Evolutionary conservation across 202 grass and related monocot genomes (phyloP).

Genomic region (Hordeum pubiflorum): DNA sequence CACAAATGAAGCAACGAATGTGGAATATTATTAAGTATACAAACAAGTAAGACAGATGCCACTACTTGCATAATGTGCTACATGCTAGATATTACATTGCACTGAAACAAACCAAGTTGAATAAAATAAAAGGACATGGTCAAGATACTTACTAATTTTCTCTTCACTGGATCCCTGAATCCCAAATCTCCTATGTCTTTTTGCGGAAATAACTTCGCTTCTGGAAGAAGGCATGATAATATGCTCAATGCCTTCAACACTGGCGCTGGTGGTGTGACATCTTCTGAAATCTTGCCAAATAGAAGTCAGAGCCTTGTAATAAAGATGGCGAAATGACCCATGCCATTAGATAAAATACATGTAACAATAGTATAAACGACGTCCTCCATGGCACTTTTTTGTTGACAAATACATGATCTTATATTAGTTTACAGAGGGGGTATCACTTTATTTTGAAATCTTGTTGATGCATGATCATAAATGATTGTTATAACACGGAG

Average conservation of each 20-base stretch:
- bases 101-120: constrained; percentile 12
- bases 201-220: constrained; percentile 86
- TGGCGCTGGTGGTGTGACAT: constrained; percentile 73
- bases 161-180: constrained; percentile 83
- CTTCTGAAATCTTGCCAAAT: constrained; percentile 91
- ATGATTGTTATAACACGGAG: background rate
- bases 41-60: background rate
- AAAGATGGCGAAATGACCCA: constrained; percentile 20
- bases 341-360: background rate
- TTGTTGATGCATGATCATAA: background rate
- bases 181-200: constrained; percentile 92
- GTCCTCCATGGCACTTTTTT: background rate
- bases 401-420: background rate
- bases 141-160: constrained; percentile 66
- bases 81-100: constrained; percentile 12
- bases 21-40: background rate
- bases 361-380: background rate
- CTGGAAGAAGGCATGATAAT: constrained; percentile 82
- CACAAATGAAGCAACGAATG: background rate
- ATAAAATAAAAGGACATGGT: background rate
- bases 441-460: background rate
- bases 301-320: constrained; percentile 26
- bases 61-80: constrained; percentile 1
- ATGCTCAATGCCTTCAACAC: constrained; percentile 73
- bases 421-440: no score